A percentile compares a stretch with the other conserved stretches of the same genome.
phyloP scores from a whole-genome alignment of 1,284 basidiomycete genomes.

The Ceratobasidium sp. region DNA sequence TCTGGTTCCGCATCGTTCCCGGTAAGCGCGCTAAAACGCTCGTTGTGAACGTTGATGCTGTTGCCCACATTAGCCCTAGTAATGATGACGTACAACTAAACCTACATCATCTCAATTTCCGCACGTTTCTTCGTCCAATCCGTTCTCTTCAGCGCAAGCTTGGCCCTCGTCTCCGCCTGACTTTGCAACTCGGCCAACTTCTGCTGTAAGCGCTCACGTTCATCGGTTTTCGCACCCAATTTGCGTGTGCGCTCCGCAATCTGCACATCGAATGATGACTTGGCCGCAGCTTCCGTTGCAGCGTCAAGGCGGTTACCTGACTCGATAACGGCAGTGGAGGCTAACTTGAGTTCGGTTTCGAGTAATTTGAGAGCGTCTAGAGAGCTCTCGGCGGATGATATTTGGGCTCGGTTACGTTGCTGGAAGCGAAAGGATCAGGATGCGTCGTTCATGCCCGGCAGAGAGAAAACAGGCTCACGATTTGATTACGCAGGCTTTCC shows the following conservation, averaged over 20 bases:
- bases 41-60: conserved; percentile 72
- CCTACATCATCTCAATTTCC: conserved; percentile 77
- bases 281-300: conserved; percentile 69
- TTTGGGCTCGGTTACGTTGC: conserved; percentile 66
- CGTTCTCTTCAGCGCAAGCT: conserved; percentile 78
- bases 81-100: conserved; percentile 47
- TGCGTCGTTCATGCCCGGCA: conserved; percentile 8
- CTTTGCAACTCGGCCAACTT: conserved; percentile 70
- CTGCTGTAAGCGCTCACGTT: conserved; percentile 74
- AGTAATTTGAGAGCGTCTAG: conserved; percentile 71
- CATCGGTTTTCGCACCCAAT: conserved; percentile 49
- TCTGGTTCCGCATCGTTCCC: conserved; percentile 70
- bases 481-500: conserved; percentile 39
- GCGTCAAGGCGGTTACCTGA: conserved; percentile 60
- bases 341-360: conserved; percentile 66
- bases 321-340: conserved; percentile 37
- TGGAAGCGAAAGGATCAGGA: conserved; percentile 50
- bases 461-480: conserved; percentile 59
- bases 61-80: conserved; percentile 10
- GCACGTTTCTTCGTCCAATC: conserved; percentile 74
- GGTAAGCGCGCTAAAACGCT: conserved; percentile 73
- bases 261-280: conserved; percentile 39
- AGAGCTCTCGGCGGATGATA: conserved; percentile 65
- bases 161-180: conserved; percentile 87
- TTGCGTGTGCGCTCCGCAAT: conserved; percentile 43